phyloP scores from a whole-genome alignment of 495 filamentous ascomycete genomes.

The Pyrenula massariospora region DNA sequence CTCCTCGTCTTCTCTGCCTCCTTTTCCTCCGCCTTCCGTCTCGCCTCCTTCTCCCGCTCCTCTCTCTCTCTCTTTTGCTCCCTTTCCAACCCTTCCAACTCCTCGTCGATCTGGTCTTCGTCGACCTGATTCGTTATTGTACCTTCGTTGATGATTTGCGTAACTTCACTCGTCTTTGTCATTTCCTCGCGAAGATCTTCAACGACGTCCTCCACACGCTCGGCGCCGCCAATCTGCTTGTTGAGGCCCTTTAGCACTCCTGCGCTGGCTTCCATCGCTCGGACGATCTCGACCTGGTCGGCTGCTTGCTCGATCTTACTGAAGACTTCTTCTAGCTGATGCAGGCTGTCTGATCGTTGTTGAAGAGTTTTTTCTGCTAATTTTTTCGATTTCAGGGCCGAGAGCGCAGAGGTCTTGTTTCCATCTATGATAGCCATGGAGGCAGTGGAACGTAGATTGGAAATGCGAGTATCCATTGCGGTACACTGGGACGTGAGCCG shows the following conservation, averaged over 20 bases:
- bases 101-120: constrained; percentile 79
- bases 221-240: constrained; percentile 60
- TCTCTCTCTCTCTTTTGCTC: constrained; percentile 48
- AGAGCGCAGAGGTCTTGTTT: constrained; percentile 61
- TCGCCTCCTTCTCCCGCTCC: constrained; percentile 33
- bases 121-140: constrained; percentile 45
- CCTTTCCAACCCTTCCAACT: constrained; percentile 65
- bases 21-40: constrained; percentile 17
- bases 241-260: constrained; percentile 62
- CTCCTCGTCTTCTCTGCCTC: constrained; percentile 8
- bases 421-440: constrained; percentile 55
- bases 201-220: constrained; percentile 64
- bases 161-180: constrained; percentile 71
- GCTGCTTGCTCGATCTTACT: constrained; percentile 72
- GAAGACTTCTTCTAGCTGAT: constrained; percentile 75
- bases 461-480: constrained; percentile 41
- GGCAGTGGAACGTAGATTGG: constrained; percentile 38
- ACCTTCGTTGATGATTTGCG: constrained; percentile 56
- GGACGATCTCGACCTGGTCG: constrained; percentile 68
- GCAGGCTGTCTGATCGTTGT: constrained; percentile 54
- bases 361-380: constrained; percentile 58
- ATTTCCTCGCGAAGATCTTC: constrained; percentile 70
- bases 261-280: constrained; percentile 67
- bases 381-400: constrained; percentile 74
- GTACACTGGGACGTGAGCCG: constrained; percentile 53